Base-by-base conservation (phyloP, 805 yeast species). In the Yamadazyma olivae region DNA sequence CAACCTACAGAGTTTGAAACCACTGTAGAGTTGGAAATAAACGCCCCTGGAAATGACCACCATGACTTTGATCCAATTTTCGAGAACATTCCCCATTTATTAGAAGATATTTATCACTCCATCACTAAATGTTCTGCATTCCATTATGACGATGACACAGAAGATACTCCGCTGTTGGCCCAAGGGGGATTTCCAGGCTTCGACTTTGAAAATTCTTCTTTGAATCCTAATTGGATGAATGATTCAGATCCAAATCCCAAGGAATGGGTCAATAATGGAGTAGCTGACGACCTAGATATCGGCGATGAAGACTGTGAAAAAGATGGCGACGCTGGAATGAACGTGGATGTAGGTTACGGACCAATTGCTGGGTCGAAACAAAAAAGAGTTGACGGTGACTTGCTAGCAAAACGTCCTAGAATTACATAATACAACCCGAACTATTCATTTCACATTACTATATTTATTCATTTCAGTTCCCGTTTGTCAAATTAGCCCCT, bases 331-430 rank as follows among this genome's bases (percentile, higher is more conserved):
- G 71, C 71, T 0, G 72, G 70, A 2, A 66, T 67, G 71, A 46
- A 60, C 31, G 69, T 67, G 18, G 67, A 64, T 31, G 51, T 67
- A n/a, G 68, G 63, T n/a, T 57, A 45, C 36, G 61, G 56, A 17
- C 52, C 60, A 6, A 47, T 62, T 4, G 61, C 65, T 2, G 73
- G 73, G 1, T 47, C 45, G 6, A 49, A 55, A 13, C 70, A 17
- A 51, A 53, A 24, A 20, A 7, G 23, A 10, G 23, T 20, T 7
- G 23, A 20, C 9, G 23, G 10, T 20, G n/a, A n/a, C n/a, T n/a
- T n/a, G n/a, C n/a, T n/a, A n/a, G n/a, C n/a, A n/a, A n/a, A n/a
- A n/a, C n/a, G n/a, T n/a, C n/a, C n/a, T n/a, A n/a, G n/a, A n/a
- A n/a, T n/a, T n/a, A n/a, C n/a, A n/a, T n/a, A n/a, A n/a, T n/a